Percentiles rank a stretch among this genome's conserved stretches.
phyloP scores from a whole-genome alignment of 805 yeast species.

The Pichia thaimueangensis region DNA sequence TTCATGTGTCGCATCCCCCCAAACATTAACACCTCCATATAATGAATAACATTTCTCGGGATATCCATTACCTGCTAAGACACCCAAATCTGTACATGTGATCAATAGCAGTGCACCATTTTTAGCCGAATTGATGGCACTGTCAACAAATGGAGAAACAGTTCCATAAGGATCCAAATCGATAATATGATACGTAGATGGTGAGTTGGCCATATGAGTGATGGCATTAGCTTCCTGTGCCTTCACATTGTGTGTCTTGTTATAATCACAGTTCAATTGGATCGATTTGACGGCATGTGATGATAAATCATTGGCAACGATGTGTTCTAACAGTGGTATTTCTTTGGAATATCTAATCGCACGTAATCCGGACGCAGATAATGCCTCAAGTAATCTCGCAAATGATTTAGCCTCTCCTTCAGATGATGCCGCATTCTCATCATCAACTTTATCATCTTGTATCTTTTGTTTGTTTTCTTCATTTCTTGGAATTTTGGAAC shows the following conservation, averaged over 20 bases:
- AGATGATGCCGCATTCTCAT: constrained; percentile 3
- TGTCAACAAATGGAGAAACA: constrained; percentile 91
- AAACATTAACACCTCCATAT: constrained; percentile 88
- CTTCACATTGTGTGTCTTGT: constrained; percentile 51
- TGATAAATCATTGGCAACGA: constrained; percentile 86
- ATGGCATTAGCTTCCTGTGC: constrained; percentile 90
- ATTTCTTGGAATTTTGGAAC: constrained; percentile 14
- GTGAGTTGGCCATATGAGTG: constrained; percentile 56
- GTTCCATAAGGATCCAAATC: constrained; percentile 98
- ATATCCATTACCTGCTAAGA: constrained; percentile 90
- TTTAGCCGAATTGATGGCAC: constrained; percentile 77
- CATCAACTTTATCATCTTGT: constrained; percentile 6
- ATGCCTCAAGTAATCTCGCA: constrained; percentile 75
- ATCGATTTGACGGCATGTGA: constrained; percentile 83
- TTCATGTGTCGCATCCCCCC: constrained; percentile 86
- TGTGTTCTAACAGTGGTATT: constrained; percentile 63
- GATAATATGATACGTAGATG: constrained; percentile 66
- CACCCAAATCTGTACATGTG: constrained; percentile 95
- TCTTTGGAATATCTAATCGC: constrained; percentile 93
- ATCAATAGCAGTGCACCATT: constrained; percentile 83
- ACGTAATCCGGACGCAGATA: constrained; percentile 91
- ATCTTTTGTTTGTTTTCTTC: constrained; percentile 15
- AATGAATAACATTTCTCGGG: constrained; percentile 95
- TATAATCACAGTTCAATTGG: constrained; percentile 60
- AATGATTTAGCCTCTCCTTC: constrained; percentile 32